These are phyloP conservation scores for Fusarium falciforme DNA, from an alignment of 2,329 filamentous ascomycete species.

Conservation along the genomic window DNA sequence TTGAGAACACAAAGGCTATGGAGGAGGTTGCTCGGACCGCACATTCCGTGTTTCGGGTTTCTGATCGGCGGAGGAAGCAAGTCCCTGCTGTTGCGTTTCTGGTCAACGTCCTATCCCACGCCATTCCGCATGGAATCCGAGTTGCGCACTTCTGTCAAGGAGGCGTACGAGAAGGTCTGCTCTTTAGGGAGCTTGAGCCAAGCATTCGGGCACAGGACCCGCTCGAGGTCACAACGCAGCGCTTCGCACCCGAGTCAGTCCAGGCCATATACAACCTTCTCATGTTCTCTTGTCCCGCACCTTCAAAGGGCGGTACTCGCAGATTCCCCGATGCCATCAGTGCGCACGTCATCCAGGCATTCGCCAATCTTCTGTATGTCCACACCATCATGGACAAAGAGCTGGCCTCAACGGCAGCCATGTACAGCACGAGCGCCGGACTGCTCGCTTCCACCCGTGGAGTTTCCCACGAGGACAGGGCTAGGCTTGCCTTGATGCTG, in stretches of 20 bases:
- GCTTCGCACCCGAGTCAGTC: constrained; percentile 62
- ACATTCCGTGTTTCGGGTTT: constrained; percentile 68
- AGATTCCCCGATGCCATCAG: constrained; percentile 55
- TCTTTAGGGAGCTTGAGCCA: constrained; percentile 65
- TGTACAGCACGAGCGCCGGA: constrained; percentile 73
- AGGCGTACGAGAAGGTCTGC: constrained; percentile 74
- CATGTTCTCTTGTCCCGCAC: constrained; percentile 56
- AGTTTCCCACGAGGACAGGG: constrained; percentile 70
- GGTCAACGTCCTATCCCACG: constrained; percentile 70
- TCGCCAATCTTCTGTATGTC: constrained; percentile 69
- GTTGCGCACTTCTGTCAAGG: constrained; percentile 77
- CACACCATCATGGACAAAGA: constrained; percentile 64
- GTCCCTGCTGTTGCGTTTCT: constrained; percentile 76
- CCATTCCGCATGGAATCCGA: constrained; percentile 68
- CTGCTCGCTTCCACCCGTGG: constrained; percentile 71
- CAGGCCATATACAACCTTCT: constrained; percentile 61
- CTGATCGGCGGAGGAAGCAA: constrained; percentile 71
- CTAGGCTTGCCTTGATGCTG: constrained; percentile 70
- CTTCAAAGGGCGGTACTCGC: constrained; percentile 32
- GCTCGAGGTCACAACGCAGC: constrained; percentile 67
- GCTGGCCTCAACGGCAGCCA: constrained; percentile 66
- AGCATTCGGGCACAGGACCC: constrained; percentile 65
- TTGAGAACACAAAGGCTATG: constrained; percentile 59
- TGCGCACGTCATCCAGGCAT: constrained; percentile 62
- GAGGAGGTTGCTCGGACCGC: constrained; percentile 50